phyloP scores from a whole-genome alignment of 2,329 filamentous ascomycete genomes.

The Monosporascus cannonballus region DNA sequence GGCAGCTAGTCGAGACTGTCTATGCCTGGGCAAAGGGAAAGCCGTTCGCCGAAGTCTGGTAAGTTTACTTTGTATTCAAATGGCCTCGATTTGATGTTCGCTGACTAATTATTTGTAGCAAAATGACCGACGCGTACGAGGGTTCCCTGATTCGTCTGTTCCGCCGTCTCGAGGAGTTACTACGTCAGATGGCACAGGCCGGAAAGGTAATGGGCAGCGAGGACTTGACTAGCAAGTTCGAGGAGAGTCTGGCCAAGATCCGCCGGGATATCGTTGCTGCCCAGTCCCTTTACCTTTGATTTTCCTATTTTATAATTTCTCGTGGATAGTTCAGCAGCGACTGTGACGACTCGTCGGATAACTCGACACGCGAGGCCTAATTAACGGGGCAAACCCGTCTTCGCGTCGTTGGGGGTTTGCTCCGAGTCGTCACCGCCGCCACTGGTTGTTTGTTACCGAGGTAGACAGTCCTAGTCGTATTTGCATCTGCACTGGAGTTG shows the following conservation, averaged over 20 bases:
- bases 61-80: slow-evolving; percentile 34
- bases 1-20: slow-evolving; percentile 95
- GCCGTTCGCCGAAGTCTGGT: slow-evolving; percentile 93
- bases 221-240: slow-evolving; percentile 88
- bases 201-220: slow-evolving; percentile 98
- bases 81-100: background rate
- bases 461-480: background rate
- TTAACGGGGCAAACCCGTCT: too few species aligned
- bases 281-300: slow-evolving; percentile 83
- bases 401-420: too few species aligned
- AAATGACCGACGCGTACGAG: slow-evolving; percentile 99
- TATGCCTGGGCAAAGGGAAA: slow-evolving; percentile 86
- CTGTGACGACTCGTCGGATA: background rate
- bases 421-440: too few species aligned
- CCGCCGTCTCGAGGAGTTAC: slow-evolving; percentile 85
- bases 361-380: too few species aligned
- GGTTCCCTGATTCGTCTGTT: slow-evolving; percentile 94
- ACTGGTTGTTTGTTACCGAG: too few species aligned
- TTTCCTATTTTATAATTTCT: background rate
- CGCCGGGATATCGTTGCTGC: slow-evolving; percentile 91
- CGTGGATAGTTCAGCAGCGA: background rate
- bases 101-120: slow-evolving; percentile 48
- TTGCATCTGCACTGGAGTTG: slow-evolving; percentile 4
- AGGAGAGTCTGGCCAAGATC: slow-evolving; percentile 77
- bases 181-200: slow-evolving; percentile 92